phyloP scores from a whole-genome alignment of 208 protist species.

The Crithidia acanthocephali region DNA sequence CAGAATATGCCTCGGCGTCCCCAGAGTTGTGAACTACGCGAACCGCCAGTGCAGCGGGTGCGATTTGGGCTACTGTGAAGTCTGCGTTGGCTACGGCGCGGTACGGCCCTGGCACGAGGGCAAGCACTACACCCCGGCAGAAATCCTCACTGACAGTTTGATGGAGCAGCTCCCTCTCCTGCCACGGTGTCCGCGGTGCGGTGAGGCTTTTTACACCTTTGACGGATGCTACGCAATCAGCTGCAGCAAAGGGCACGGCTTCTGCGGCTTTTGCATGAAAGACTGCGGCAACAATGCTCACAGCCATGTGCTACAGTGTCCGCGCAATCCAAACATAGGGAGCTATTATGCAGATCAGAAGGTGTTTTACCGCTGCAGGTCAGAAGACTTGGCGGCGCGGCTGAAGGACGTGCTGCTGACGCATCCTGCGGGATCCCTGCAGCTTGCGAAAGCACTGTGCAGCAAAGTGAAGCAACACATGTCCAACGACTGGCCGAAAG shows the following conservation, averaged over 20 bases:
- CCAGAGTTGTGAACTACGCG: not conserved
- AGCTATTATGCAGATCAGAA: not conserved
- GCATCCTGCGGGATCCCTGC: not conserved
- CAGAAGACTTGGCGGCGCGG: slow-evolving; percentile 7
- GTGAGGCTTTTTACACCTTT: slow-evolving; percentile 23
- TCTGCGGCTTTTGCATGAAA: slow-evolving; percentile 35
- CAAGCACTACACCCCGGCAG: not conserved
- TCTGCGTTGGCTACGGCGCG: not conserved
- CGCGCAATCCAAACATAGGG: not conserved
- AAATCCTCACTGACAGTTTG: not conserved
- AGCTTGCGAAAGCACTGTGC: not conserved
- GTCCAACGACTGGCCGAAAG: slow-evolving; percentile 17
- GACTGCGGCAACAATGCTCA: slow-evolving; percentile 15
- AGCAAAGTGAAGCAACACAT: not conserved
- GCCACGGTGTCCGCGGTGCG: slow-evolving; percentile 22
- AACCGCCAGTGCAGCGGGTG: slow-evolving; percentile 16
- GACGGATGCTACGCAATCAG: slow-evolving; percentile 30
- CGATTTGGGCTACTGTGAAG: slow-evolving; percentile 13
- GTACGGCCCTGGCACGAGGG: slow-evolving; percentile 9
- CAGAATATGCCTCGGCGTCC: slow-evolving; percentile 15
- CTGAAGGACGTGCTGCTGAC: slow-evolving; percentile 6
- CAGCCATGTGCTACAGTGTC: not conserved
- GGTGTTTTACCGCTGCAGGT: slow-evolving; percentile 10
- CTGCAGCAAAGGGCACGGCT: slow-evolving; percentile 17
- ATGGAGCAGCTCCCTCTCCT: slow-evolving; percentile 15